Evolutionary conservation across 352 stramenopile species (phyloP).

Genomic region (Globisporangium lucens): DNA sequence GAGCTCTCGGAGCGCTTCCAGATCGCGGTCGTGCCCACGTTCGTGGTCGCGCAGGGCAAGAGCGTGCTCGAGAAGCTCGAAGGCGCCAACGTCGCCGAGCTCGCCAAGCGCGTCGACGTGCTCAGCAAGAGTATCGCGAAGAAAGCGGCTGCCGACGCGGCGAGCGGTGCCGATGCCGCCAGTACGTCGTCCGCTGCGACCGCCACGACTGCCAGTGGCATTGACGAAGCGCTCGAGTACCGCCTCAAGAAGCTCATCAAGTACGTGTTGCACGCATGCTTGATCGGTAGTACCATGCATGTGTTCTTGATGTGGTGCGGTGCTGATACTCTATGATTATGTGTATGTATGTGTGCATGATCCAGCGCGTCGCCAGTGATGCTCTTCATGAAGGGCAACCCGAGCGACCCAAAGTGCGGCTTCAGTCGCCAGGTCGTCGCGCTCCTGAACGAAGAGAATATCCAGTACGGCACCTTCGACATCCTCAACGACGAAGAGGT

Average conservation of each 20-base stretch:
- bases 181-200: constrained; percentile 13
- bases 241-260: constrained; percentile 83
- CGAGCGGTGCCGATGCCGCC: constrained; percentile 13
- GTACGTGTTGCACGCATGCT: constrained; percentile 18
- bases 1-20: constrained; percentile 86
- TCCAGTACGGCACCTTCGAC: constrained; percentile 96
- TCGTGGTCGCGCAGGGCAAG: constrained; percentile 84
- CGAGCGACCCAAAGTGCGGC: constrained; percentile 92
- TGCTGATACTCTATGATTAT: background rate
- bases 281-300: background rate
- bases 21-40: constrained; percentile 93
- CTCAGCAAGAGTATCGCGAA: constrained; percentile 81
- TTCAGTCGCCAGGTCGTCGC: constrained; percentile 95
- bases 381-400: constrained; percentile 99
- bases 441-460: constrained; percentile 90
- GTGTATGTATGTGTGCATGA: background rate
- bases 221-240: constrained; percentile 69
- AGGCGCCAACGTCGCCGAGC: constrained; percentile 76
- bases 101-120: constrained; percentile 83
- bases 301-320: background rate
- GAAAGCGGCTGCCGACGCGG: constrained; percentile 32
- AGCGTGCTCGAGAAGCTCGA: constrained; percentile 82
- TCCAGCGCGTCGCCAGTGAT: constrained; percentile 88
- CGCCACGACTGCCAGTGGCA: constrained; percentile 23
- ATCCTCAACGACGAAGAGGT: constrained; percentile 96